Evolutionary conservation across 1,284 basidiomycete genomes (phyloP).

Genomic region (Moesziomyces antarcticus): DNA sequence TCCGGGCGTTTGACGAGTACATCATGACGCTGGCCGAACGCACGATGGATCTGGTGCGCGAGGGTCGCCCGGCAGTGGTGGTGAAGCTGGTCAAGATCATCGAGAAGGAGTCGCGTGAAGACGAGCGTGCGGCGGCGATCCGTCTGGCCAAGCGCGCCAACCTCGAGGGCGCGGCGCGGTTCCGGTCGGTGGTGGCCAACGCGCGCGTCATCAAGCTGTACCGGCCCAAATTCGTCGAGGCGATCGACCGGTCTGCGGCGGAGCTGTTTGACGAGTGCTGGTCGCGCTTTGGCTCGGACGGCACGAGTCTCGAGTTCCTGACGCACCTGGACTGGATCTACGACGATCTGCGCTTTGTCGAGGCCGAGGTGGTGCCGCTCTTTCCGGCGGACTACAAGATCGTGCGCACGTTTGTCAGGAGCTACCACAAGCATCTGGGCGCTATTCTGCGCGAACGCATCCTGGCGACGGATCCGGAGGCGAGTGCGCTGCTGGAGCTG

Average conservation of each 20-base stretch:
- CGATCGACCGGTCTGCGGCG: conserved; percentile 81
- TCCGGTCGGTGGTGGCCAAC: conserved; percentile 61
- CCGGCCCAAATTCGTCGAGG: conserved; percentile 86
- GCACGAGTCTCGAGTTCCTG: conserved; percentile 79
- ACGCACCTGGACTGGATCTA: conserved; percentile 89
- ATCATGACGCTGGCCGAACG: conserved; percentile 81
- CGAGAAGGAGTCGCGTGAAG: conserved; percentile 90
- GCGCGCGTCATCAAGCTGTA: conserved; percentile 96
- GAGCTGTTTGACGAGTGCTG: conserved; percentile 79
- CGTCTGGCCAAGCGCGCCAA: conserved; percentile 94
- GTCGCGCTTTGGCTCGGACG: conserved; percentile 72
- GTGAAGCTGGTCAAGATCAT: conserved; percentile 93
- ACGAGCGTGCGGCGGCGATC: conserved; percentile 96
- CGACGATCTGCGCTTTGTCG: conserved; percentile 90
- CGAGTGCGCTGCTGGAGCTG: conserved; percentile 83
- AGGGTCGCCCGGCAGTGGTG: conserved; percentile 83
- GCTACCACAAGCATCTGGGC: conserved; percentile 92
- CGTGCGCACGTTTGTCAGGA: conserved; percentile 82
- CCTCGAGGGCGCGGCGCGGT: conserved; percentile 62
- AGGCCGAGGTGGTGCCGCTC: conserved; percentile 85
- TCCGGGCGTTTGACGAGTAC: conserved; percentile 87
- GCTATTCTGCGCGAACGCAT: conserved; percentile 79
- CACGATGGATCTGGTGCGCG: conserved; percentile 79
- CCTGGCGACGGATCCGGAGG: conserved; percentile 79
- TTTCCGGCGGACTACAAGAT: conserved; percentile 95